Base-by-base conservation (phyloP, 345 rosid species). In the Atalantia buxifolia region DNA sequence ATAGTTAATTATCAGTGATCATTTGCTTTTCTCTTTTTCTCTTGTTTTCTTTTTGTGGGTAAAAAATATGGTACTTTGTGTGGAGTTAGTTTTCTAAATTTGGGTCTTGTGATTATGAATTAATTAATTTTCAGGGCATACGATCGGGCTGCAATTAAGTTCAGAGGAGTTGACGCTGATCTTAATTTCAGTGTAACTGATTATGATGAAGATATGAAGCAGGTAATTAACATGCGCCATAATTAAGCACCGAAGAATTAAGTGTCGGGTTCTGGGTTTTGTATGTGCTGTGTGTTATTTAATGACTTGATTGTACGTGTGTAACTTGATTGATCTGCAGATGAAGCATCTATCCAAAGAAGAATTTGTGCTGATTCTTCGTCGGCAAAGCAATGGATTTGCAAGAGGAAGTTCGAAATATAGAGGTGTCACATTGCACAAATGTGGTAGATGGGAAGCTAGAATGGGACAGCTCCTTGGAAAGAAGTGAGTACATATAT, bases 71-170 rank as follows among this genome's bases (percentile, higher is more conserved):
- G 33, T 53, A 9, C 27, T 27, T 60, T 53, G 18, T 79, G 12
- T 45, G n/a, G 55, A 55, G 69, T 67, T 12, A 12, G 50, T 56
- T 62, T 62, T 31, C n/a, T 79, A 61, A 71, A 78, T 25, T 78
- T 61, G 38, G 73, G 33, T 56, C 27, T 56, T 61, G 18, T 56
- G 64, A 62, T 40, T 7, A 40, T 31, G 53, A 14, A 48, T 48
- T 48, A 14, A 48, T 48, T 40, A 45, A 45, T 45, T 45, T 57
- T 73, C 74, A 90, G 93, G 76, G 92, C 92, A 1, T 92, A 90
- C 76, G 93, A 90, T 85, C 88, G 88, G n/a, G 92, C 97, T 56
- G 97, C 97, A 3, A 88, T 91, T 71, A 91, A 91, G 82, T 91
- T 91, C 78, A 83, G 95, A 1, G 95, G 95, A 64, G 81, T 83